phyloP scores from a whole-genome alignment of 1,284 basidiomycete genomes.

The Heterobasidion annosum region DNA sequence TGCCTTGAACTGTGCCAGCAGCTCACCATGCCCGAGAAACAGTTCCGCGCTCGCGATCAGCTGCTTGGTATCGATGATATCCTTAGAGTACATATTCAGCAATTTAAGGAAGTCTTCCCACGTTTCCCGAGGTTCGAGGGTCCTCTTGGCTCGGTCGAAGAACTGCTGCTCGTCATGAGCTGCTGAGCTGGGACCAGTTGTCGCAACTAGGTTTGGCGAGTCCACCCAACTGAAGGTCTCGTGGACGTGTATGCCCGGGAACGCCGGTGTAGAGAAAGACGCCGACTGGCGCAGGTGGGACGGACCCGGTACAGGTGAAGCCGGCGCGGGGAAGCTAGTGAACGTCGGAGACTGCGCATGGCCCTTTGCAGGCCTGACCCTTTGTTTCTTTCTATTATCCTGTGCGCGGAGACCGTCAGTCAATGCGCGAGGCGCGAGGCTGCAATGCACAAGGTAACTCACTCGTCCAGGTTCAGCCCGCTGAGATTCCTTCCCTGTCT shows the following conservation, averaged over 20 bases:
- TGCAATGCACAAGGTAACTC: not conserved
- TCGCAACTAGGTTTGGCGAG: not conserved
- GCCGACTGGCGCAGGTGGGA: slow-evolving; percentile 1
- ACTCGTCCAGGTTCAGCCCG: slow-evolving; percentile 8
- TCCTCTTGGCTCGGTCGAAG: slow-evolving; percentile 86
- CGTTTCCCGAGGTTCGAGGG: slow-evolving; percentile 62
- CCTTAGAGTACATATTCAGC: slow-evolving; percentile 74
- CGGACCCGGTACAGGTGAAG: slow-evolving; percentile 21
- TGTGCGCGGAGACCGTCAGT: not conserved
- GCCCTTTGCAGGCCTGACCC: slow-evolving; percentile 7
- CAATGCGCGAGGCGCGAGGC: not conserved
- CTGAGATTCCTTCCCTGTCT: slow-evolving; percentile 7
- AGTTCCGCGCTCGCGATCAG: slow-evolving; percentile 75
- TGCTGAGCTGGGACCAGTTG: slow-evolving; percentile 27
- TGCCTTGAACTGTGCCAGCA: slow-evolving; percentile 83
- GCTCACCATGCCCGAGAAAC: slow-evolving; percentile 70
- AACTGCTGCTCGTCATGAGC: slow-evolving; percentile 86
- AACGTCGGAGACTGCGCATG: slow-evolving; percentile 12
- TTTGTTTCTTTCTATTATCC: slow-evolving; percentile 12
- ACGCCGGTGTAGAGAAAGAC: slow-evolving; percentile 13
- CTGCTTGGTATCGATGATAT: slow-evolving; percentile 82
- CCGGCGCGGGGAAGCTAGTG: slow-evolving; percentile 13
- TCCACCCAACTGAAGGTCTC: not conserved
- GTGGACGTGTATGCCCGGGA: not conserved
- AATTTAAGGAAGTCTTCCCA: slow-evolving; percentile 84